These are phyloP conservation scores for Sporisorium scitamineum DNA, from an alignment of 1,284 basidiomycete species.

Conservation along the genomic window DNA sequence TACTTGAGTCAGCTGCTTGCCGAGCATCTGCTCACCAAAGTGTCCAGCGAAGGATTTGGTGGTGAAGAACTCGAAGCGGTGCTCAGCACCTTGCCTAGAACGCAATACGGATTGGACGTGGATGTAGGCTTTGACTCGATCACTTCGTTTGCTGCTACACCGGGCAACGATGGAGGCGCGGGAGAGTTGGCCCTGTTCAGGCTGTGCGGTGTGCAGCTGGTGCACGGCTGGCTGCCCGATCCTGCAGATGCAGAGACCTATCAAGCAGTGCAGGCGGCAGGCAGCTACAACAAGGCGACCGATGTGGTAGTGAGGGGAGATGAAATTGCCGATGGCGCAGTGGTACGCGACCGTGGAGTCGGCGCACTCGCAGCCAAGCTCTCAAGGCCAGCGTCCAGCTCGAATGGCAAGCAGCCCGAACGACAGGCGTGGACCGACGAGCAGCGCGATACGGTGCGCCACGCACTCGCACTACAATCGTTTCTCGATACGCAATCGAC, in stretches of 20 bases:
- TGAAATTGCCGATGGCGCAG: slow-evolving; percentile 76
- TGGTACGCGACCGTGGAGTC: slow-evolving; percentile 29
- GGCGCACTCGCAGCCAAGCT: slow-evolving; percentile 70
- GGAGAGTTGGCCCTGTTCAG: slow-evolving; percentile 86
- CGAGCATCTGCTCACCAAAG: slow-evolving; percentile 77
- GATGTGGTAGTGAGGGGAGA: slow-evolving; percentile 81
- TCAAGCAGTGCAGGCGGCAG: slow-evolving; percentile 72
- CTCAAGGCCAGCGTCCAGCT: slow-evolving; percentile 76
- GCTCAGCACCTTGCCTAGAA: slow-evolving; percentile 82
- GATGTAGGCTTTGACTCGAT: slow-evolving; percentile 56
- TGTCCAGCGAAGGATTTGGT: slow-evolving; percentile 63
- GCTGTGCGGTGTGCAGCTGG: slow-evolving; percentile 81
- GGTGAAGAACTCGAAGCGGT: slow-evolving; percentile 78
- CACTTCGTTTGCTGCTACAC: slow-evolving; percentile 42
- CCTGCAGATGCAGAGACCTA: slow-evolving; percentile 76
- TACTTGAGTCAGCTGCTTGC: slow-evolving; percentile 83
- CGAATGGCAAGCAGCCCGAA: slow-evolving; percentile 69
- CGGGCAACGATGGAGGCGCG: slow-evolving; percentile 69
- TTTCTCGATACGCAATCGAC: slow-evolving; percentile 80
- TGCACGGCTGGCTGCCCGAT: slow-evolving; percentile 93
- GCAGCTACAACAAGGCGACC: slow-evolving; percentile 74
- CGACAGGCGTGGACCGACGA: slow-evolving; percentile 31
- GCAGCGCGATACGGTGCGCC: slow-evolving; percentile 22
- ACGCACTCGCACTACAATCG: slow-evolving; percentile 41
- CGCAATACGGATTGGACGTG: slow-evolving; percentile 75